Base-by-base conservation (phyloP, 2,329 filamentous ascomycete genomes). In the Exophiala bonariae region DNA sequence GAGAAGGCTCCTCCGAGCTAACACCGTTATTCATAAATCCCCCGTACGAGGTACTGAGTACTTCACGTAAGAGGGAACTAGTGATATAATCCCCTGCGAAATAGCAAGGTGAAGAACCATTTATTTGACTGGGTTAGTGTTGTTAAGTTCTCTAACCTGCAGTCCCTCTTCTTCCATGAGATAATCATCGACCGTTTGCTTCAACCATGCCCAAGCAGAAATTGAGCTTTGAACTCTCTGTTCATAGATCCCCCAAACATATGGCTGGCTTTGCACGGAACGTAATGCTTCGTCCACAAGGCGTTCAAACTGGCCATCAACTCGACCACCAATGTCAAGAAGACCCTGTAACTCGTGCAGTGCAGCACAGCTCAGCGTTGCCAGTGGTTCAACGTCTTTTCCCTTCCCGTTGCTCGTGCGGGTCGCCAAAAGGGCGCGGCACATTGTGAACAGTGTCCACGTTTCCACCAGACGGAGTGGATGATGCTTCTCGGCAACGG, bases 401-500 rank as follows among this genome's bases (percentile, higher is more conserved):
- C 16, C 16, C n/a, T 35, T 14, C 28, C 35, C 32, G 3, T 23
- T 18, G 23, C 23, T 26, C 6, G 23, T 26, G 6, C 11, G 23
- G 10, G 34, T 23, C 10, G 40, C 45, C 31, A 52, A 9, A 26
- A 46, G 49, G n/a, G 32, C 32, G 16, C 32, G 35, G 33, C 49
- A 37, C 14, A 55, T 14, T 14, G 34, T 49, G 38, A 18, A 47
- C 8, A 52, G 35, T 6, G 39, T 42, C 45, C 45, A 55, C 35
- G 47, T 30, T 26, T 49, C 61, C 53, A 80, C 65, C 2, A 81
- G 71, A 1, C 80, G 72, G 6, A 81, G 66, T 0, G 80, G 80
- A 59, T 84, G 79, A 42, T 66, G 66, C 0, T 63, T 55, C 30
- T 72, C 62, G 6, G 71, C 68, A 49, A 77, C 80, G 2, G 82